phyloP scores from a whole-genome alignment of 2,329 filamentous ascomycete genomes.

The Beauveria sp. region DNA sequence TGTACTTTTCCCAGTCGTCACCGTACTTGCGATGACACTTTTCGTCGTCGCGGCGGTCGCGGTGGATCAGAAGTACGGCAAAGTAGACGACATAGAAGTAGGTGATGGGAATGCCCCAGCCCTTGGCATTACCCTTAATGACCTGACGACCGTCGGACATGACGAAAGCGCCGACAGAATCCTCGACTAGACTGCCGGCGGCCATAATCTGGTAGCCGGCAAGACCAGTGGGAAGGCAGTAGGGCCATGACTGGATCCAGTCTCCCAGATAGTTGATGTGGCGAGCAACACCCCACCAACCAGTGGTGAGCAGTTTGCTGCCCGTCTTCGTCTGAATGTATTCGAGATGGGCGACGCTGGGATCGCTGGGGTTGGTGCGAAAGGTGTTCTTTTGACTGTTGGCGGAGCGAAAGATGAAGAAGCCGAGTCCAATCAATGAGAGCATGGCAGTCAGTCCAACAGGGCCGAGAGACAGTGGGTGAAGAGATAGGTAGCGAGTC shows the following conservation, averaged over 20 bases:
- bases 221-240: slow-evolving; percentile 76
- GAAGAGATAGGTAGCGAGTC: slow-evolving; percentile 73
- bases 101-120: slow-evolving; percentile 80
- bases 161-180: slow-evolving; percentile 46
- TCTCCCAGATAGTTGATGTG: slow-evolving; percentile 97
- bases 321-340: slow-evolving; percentile 81
- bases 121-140: slow-evolving; percentile 63
- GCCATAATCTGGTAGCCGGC: slow-evolving; percentile 71
- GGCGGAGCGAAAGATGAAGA: slow-evolving; percentile 85
- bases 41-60: slow-evolving; percentile 79
- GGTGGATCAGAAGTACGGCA: slow-evolving; percentile 75
- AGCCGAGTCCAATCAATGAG: slow-evolving; percentile 63
- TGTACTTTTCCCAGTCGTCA: slow-evolving; percentile 85
- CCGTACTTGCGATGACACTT: slow-evolving; percentile 91
- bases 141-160: slow-evolving; percentile 56
- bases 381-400: slow-evolving; percentile 96
- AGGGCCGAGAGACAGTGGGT: slow-evolving; percentile 72
- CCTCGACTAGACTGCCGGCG: slow-evolving; percentile 41
- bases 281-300: slow-evolving; percentile 88
- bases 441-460: slow-evolving; percentile 57
- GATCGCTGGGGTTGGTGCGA: slow-evolving; percentile 77
- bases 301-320: slow-evolving; percentile 71
- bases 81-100: slow-evolving; percentile 97
- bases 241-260: slow-evolving; percentile 90
- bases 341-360: slow-evolving; percentile 68